Conservation (phyloP, 2,329 filamentous ascomycete genomes). For the Neophaeococcomyces mojaviensis region DNA sequence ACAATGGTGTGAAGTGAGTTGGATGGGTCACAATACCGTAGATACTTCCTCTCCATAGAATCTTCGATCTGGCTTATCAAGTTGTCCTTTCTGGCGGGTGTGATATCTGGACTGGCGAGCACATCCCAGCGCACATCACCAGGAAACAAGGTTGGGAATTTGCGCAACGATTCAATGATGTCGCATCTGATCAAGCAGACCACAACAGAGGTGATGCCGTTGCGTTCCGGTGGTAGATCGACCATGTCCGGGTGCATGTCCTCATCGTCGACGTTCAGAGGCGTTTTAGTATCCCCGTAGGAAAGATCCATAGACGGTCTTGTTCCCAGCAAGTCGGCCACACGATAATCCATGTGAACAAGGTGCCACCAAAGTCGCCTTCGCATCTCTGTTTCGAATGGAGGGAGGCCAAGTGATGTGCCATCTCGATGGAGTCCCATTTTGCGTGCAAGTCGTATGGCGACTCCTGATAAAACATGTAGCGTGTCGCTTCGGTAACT, state of each 20-base stretch:
- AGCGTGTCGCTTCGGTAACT: no score
- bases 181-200: conserved; percentile 55
- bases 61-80: conserved; percentile 37
- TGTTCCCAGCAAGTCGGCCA: no score
- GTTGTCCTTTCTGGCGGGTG: conserved; percentile 29
- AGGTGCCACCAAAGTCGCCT: conserved; percentile 57
- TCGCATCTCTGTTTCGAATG: conserved; percentile 61
- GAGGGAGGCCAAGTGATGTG: conserved; percentile 46
- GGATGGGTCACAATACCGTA: conserved; percentile 43
- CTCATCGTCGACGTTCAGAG: conserved; percentile 38
- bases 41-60: conserved; percentile 47
- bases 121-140: conserved; percentile 13
- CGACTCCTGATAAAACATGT: conserved; percentile 36
- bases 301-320: no score
- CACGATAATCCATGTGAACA: no score
- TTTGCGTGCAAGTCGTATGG: conserved; percentile 59
- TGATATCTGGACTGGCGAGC: background rate
- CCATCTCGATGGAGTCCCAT: conserved; percentile 61
- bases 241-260: conserved; percentile 35
- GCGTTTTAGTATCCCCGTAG: conserved; percentile 33
- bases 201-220: conserved; percentile 39
- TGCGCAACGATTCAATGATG: conserved; percentile 44
- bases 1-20: conserved; percentile 40
- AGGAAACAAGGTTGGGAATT: background rate
- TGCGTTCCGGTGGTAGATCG: conserved; percentile 23